Conservation (phyloP, 129 eudicot genomes). For the Pulicaria dysenterica region DNA sequence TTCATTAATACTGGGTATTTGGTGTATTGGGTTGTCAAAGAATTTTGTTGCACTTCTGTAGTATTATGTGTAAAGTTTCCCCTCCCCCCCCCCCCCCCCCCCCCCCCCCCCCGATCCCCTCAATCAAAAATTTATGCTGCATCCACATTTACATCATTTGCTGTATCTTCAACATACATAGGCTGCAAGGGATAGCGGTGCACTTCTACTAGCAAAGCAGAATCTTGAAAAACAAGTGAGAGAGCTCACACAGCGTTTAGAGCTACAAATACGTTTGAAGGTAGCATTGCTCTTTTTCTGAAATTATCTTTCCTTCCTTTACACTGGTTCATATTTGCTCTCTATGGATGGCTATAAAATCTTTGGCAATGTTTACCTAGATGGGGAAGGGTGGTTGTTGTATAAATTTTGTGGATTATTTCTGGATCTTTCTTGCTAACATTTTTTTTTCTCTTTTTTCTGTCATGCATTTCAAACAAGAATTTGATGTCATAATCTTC, state of each 20-base stretch:
- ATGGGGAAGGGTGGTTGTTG: neutral
- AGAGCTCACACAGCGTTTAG: slow-evolving; percentile 81
- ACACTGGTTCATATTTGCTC: slow-evolving; percentile 24
- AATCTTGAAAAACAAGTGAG: slow-evolving; percentile 81
- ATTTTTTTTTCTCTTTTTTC: neutral
- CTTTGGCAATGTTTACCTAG: slow-evolving; percentile 4
- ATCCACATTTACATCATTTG: slow-evolving; percentile 5
- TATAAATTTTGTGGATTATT: slow-evolving; percentile 4
- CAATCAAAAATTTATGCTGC: slow-evolving; percentile 8
- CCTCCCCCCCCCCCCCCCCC: no score
- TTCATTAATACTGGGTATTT: neutral
- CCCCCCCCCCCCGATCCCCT: no score
- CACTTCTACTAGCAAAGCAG: slow-evolving; percentile 78
- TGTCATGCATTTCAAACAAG: slow-evolving; percentile 1
- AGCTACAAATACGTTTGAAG: slow-evolving; percentile 78
- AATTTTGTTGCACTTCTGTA: slow-evolving; percentile 6
- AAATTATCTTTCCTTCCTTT: neutral
- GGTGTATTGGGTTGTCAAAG: slow-evolving; percentile 7
- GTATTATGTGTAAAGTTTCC: neutral
- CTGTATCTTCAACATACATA: slow-evolving; percentile 34
- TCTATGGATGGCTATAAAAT: slow-evolving; percentile 18
- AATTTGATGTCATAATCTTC: slow-evolving; percentile 11
- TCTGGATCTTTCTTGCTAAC: slow-evolving; percentile 3
- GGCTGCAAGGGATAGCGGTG: slow-evolving; percentile 89
- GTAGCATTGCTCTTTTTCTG: slow-evolving; percentile 43